phyloP scores from a whole-genome alignment of 1,139 yeast genomes.

The Suhomyces bokatorum region DNA sequence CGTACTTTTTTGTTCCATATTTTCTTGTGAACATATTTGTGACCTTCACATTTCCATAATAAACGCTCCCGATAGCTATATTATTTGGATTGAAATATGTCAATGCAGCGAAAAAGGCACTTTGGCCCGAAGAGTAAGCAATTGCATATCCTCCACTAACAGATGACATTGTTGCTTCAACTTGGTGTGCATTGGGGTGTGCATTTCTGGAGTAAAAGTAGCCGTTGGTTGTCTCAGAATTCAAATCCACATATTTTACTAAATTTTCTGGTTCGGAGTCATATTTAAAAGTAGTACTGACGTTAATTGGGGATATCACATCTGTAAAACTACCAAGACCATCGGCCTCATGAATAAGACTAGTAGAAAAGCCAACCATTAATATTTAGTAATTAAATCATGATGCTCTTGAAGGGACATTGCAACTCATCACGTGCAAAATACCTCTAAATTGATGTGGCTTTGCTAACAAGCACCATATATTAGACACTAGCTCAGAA shows the following conservation, averaged over 20 bases:
- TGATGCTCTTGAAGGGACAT: background rate
- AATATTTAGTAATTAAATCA: no score
- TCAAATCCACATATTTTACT: slow-evolving; percentile 41
- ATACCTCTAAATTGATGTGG: no score
- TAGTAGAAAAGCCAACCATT: slow-evolving; percentile 52
- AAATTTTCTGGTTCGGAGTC: slow-evolving; percentile 54
- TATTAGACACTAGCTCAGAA: no score
- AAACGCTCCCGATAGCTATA: slow-evolving; percentile 75
- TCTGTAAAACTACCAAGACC: slow-evolving; percentile 45
- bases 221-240: slow-evolving; percentile 1
- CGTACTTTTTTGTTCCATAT: slow-evolving; percentile 54
- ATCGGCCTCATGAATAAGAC: slow-evolving; percentile 66
- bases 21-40: slow-evolving; percentile 63
- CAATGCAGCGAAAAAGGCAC: slow-evolving; percentile 79
- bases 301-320: slow-evolving; percentile 78
- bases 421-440: background rate
- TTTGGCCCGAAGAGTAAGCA: slow-evolving; percentile 70
- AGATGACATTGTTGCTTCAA: slow-evolving; percentile 64
- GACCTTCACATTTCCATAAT: slow-evolving; percentile 81
- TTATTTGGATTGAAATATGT: slow-evolving; percentile 71
- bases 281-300: slow-evolving; percentile 77
- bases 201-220: slow-evolving; percentile 63
- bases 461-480: no score
- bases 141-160: slow-evolving; percentile 60
- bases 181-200: slow-evolving; percentile 70